Percentiles rank a stretch among this genome's conserved stretches.
phyloP scores from a whole-genome alignment of 2,329 filamentous ascomycete species.

The Paecilomyces niveus region DNA sequence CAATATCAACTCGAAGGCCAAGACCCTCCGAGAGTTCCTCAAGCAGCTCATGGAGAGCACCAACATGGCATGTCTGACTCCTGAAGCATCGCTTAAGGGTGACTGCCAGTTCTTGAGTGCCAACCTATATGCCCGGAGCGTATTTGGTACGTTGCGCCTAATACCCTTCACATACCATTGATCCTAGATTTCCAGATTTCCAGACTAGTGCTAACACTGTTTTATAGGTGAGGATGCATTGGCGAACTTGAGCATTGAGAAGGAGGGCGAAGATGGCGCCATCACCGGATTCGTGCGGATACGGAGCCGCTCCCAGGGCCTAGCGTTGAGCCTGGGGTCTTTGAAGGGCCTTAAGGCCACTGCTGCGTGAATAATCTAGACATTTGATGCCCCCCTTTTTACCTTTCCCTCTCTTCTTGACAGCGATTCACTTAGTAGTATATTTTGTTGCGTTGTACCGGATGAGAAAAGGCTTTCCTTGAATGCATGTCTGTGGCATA shows the following conservation, averaged over 20 bases:
- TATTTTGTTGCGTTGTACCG: conserved; percentile 17
- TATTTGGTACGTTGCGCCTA: conserved; percentile 72
- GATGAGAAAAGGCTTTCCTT: conserved; percentile 16
- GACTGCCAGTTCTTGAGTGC: conserved; percentile 98
- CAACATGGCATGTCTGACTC: conserved; percentile 97
- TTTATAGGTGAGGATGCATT: conserved; percentile 86
- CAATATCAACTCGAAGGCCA: conserved; percentile 98
- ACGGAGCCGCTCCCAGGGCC: conserved; percentile 89
- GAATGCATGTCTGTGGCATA: conserved; percentile 3
- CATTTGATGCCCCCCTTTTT: conserved; percentile 17
- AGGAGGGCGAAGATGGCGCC: conserved; percentile 89
- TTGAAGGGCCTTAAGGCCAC: conserved; percentile 86
- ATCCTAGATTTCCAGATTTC: conserved; percentile 3
- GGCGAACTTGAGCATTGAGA: conserved; percentile 95
- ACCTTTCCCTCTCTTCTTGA: conserved; percentile 17
- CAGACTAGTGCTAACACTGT: conserved; percentile 13
- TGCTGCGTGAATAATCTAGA: conserved; percentile 27
- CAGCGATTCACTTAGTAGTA: conserved; percentile 15
- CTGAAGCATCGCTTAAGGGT: conserved; percentile 90
- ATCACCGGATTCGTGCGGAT: conserved; percentile 98
- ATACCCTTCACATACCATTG: background rate
- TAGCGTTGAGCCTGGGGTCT: conserved; percentile 87
- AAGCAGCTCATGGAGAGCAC: conserved; percentile 94
- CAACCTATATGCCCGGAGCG: conserved; percentile 91
- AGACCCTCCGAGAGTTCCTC: conserved; percentile 83